These are phyloP conservation scores for Lepidium africanum DNA, from an alignment of 345 rosid species.

Conservation along the genomic window DNA sequence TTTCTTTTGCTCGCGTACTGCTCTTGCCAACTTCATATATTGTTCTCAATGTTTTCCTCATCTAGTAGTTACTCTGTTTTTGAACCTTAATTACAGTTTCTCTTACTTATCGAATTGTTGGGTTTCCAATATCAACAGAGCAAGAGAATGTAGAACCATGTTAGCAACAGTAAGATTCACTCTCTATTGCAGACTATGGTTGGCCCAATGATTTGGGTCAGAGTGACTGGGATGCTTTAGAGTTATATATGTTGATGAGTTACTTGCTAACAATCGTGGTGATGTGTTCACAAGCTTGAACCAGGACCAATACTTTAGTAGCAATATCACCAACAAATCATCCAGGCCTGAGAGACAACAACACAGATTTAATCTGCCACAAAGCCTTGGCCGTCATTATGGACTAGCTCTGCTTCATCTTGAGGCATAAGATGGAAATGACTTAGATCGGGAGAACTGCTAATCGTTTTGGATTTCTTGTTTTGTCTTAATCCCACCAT, in stretches of 20 bases:
- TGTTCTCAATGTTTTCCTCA: too few relatives aligned
- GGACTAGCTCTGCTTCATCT: slow-evolving; percentile 16
- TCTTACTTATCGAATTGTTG: too few relatives aligned
- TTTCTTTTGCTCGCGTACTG: too few relatives aligned
- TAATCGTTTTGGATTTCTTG: too few relatives aligned
- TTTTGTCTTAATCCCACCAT: too few relatives aligned
- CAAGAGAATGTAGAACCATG: too few relatives aligned
- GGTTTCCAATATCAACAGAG: too few relatives aligned
- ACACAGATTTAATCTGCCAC: neutral
- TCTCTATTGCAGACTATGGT: too few relatives aligned
- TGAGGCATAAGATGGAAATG: slow-evolving; percentile 14
- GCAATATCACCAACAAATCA: neutral
- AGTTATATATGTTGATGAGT: slow-evolving; percentile 38
- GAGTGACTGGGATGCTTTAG: slow-evolving; percentile 1
- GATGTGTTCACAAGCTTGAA: neutral
- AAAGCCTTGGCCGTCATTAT: slow-evolving; percentile 4
- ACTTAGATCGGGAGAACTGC: neutral
- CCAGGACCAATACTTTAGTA: neutral
- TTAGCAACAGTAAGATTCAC: neutral
- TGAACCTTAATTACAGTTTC: too few relatives aligned
- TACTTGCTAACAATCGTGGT: slow-evolving; percentile 28
- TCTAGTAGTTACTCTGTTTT: too few relatives aligned
- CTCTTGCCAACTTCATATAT: too few relatives aligned
- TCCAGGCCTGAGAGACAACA: neutral
- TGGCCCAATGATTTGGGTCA: neutral